Base-by-base conservation (phyloP, 352 stramenopile genomes). In the Phytophthora syringae region DNA sequence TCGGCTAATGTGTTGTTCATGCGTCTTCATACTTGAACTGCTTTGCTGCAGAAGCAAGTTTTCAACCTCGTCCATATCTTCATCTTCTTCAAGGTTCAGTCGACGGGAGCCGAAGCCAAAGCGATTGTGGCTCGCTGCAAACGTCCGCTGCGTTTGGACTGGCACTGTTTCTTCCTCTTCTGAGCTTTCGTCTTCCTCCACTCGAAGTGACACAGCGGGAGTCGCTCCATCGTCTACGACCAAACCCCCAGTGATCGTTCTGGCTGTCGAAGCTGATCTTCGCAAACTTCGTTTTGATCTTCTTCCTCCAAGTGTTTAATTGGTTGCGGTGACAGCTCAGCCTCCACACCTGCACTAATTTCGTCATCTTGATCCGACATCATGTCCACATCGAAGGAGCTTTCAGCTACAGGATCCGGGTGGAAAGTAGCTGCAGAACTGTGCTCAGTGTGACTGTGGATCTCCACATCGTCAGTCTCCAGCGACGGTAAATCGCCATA, bases 31-130 rank as follows among this genome's bases (percentile, higher is more conserved):
- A 18, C 28, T 53, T 10, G 50, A 50, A 42, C 30, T 22, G 22
- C 45, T 69, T 72, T 72, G 53, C 4, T 75, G 51, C 15, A 69
- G 28, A 27, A 75, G 42, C 12, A 72, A 48, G 3, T 44, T 48
- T 34, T 76, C 66, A 16, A 76, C 60, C 18, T 70, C 70, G 52
- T 79, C 66, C 56, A 64, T 70, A 25, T 79, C 70, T 25, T 70
- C 70, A 15, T 73, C 66, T 54, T 78, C 63, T 40, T 74, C 67
- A 2, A 75, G 51, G 12, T 60, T 51, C 27, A 64, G 15, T 7
- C 61, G 61, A 18, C 25, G 49, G 5, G 21, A 9, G 15, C 45
- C 51, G 25, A 57, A 52, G n/a, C 51, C 39, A 30, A 75, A 59
- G 50, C 62, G 54, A 37, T 42, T 55, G 27, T 58, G 24, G 36